phyloP scores from a whole-genome alignment of 768 basidiomycete species.

The Hortiboletus campestris region DNA sequence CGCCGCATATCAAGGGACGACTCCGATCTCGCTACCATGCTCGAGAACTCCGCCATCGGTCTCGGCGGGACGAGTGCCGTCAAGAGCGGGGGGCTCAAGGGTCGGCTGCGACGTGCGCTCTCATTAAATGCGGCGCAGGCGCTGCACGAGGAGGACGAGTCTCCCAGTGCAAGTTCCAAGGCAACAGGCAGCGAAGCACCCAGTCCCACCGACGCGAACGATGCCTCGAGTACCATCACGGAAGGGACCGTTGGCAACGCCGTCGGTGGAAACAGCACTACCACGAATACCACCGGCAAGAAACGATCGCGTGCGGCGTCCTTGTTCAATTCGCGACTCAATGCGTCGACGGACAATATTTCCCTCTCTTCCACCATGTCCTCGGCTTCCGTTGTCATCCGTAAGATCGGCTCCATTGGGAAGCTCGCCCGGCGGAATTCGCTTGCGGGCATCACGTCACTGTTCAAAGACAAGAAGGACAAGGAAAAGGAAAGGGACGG shows the following conservation, averaged over 20 bases:
- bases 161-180: constrained; percentile 9
- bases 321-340: constrained; percentile 85
- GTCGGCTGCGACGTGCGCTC: constrained; percentile 69
- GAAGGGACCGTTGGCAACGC: constrained; percentile 34
- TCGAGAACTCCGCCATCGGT: constrained; percentile 41
- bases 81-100: constrained; percentile 73
- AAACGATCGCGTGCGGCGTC: constrained; percentile 71
- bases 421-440: constrained; percentile 88
- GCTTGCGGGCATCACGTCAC: constrained; percentile 83
- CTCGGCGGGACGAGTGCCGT: constrained; percentile 32
- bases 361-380: constrained; percentile 93
- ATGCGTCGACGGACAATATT: constrained; percentile 91
- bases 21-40: constrained; percentile 61
- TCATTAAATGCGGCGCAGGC: constrained; percentile 59
- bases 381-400: constrained; percentile 93
- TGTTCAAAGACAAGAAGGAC: constrained; percentile 87
- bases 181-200: constrained; percentile 34
- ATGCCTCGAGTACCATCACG: constrained; percentile 36
- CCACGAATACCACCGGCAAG: constrained; percentile 42
- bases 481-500: constrained; percentile 37
- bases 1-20: constrained; percentile 79
- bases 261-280: constrained; percentile 14
- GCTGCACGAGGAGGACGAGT: constrained; percentile 47
- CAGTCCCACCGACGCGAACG: constrained; percentile 25
- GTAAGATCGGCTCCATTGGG: constrained; percentile 90